Percentiles rank a stretch among this genome's conserved stretches.
These are phyloP conservation scores for Talaromyces sp. DNA, from an alignment of 2,329 filamentous ascomycete species.

Conservation along the genomic window DNA sequence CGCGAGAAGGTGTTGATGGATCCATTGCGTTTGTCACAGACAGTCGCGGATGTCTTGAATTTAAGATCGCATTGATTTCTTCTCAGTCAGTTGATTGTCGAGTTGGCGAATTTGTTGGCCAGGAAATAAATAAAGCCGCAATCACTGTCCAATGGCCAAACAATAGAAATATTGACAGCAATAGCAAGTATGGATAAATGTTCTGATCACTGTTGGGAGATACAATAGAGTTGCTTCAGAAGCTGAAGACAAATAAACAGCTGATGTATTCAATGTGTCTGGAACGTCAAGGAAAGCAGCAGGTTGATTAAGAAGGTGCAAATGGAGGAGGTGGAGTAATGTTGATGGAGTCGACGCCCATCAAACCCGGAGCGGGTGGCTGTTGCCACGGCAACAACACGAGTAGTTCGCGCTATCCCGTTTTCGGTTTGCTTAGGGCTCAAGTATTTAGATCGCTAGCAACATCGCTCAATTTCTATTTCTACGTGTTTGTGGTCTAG, in stretches of 20 bases:
- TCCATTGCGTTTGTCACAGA: slow-evolving; percentile 20
- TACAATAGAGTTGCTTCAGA: not conserved
- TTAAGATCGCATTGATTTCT: not conserved
- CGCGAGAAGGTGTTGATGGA: slow-evolving; percentile 25
- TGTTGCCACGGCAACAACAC: slow-evolving; percentile 13
- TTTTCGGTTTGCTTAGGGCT: not conserved
- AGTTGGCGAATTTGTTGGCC: not conserved
- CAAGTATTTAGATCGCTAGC: not conserved
- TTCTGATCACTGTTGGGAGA: not conserved
- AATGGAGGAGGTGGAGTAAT: slow-evolving; percentile 1
- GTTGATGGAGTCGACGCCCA: slow-evolving; percentile 8
- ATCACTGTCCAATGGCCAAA: not conserved
- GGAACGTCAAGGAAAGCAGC: not conserved
- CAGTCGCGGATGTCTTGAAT: slow-evolving; percentile 1
- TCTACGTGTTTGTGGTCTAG: not conserved
- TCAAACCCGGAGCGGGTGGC: slow-evolving; percentile 2
- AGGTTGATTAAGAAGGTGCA: not conserved
- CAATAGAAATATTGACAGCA: not conserved
- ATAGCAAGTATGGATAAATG: not conserved
- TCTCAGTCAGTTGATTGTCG: not conserved
- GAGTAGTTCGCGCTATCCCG: not conserved
- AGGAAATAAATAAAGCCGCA: not conserved
- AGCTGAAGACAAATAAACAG: not conserved
- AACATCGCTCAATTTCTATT: not conserved
- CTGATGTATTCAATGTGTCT: not conserved